Evolutionary conservation across 2,329 filamentous ascomycete species (phyloP).

Genomic region (Sclerotiophoma versabilis): DNA sequence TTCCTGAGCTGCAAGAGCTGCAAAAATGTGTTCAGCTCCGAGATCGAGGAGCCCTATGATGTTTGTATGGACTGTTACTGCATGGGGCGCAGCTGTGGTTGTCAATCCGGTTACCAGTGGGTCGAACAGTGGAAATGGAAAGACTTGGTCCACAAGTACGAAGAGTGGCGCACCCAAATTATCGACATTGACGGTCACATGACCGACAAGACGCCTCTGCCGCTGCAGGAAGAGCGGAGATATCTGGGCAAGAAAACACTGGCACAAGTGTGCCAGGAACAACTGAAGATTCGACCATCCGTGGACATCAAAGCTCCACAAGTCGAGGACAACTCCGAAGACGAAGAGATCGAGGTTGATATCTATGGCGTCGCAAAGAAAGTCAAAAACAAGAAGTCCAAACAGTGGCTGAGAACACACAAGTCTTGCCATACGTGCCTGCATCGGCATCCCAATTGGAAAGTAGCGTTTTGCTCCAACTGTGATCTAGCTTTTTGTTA

Average conservation of each 20-base stretch:
- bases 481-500: constrained; percentile 88
- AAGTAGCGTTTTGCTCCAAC: constrained; percentile 78
- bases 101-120: constrained; percentile 85
- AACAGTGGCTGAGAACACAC: constrained; percentile 59
- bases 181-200: constrained; percentile 74
- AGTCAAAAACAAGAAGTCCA: constrained; percentile 66
- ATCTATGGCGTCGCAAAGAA: constrained; percentile 70
- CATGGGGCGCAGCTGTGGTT: constrained; percentile 94
- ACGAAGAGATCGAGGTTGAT: constrained; percentile 66
- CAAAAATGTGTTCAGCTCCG: constrained; percentile 69
- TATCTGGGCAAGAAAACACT: constrained; percentile 76
- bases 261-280: constrained; percentile 93
- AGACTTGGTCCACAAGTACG: constrained; percentile 78
- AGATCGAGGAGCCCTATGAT: constrained; percentile 87
- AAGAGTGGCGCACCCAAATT: constrained; percentile 80
- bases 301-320: constrained; percentile 75
- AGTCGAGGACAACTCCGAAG: constrained; percentile 54
- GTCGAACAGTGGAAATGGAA: constrained; percentile 92
- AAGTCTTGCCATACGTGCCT: constrained; percentile 82
- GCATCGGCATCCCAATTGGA: constrained; percentile 81
- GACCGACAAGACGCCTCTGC: constrained; percentile 69
- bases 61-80: constrained; percentile 98
- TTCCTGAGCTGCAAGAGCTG: constrained; percentile 93
- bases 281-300: constrained; percentile 80
- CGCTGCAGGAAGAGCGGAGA: constrained; percentile 73